Percentiles rank a stretch among this genome's conserved stretches.
Conservation (phyloP, 2,329 filamentous ascomycete species). For the Paecilomyces formosus region DNA sequence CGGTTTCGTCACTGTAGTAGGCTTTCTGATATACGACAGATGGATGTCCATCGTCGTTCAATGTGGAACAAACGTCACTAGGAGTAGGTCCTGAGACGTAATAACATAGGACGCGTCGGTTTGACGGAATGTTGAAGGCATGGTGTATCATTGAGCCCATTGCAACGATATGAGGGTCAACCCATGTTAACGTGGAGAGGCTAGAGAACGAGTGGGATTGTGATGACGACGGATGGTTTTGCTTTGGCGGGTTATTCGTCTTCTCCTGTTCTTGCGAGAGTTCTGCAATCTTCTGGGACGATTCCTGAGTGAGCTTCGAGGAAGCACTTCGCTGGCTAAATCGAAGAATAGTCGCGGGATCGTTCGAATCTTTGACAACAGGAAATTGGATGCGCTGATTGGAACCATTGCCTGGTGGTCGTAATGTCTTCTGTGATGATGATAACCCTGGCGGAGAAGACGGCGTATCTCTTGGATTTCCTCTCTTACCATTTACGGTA, state of each 20-base stretch:
- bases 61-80: conserved; percentile 47
- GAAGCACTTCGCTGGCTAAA: conserved; percentile 59
- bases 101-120: conserved; percentile 17
- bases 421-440: conserved; percentile 19
- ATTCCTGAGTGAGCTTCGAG: conserved; percentile 37
- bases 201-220: conserved; percentile 14
- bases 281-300: conserved; percentile 7
- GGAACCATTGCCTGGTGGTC: conserved; percentile 21
- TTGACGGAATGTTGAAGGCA: conserved; percentile 20
- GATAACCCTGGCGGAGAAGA: conserved; percentile 14
- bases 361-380: conserved; percentile 68
- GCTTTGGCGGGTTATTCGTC: not conserved
- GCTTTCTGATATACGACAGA: conserved; percentile 75
- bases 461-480: conserved; percentile 2
- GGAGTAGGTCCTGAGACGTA: conserved; percentile 16
- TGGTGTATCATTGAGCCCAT: conserved; percentile 15
- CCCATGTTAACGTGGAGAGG: conserved; percentile 1
- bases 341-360: conserved; percentile 55
- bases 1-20: conserved; percentile 74
- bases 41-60: conserved; percentile 52
- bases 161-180: conserved; percentile 11
- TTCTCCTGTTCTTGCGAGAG: not conserved
- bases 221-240: conserved; percentile 6
- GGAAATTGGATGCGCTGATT: conserved; percentile 56
- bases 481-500: conserved; percentile 4